Conservation (phyloP, 305 asterid species). For the Rubia balearica region DNA sequence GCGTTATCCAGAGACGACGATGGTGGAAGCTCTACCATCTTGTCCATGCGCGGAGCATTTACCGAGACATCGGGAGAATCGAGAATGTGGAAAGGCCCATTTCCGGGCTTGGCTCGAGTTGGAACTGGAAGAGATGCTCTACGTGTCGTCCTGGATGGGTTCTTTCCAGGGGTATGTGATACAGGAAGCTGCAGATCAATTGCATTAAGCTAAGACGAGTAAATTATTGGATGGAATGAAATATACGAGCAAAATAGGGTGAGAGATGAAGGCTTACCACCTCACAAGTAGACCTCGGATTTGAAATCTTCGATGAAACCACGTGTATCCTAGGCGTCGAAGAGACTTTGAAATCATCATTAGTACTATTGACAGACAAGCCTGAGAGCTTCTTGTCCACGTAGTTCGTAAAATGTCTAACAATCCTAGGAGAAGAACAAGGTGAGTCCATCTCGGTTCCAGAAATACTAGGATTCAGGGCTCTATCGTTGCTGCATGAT, state of each 20-base stretch:
- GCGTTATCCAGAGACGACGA: constrained; percentile 41
- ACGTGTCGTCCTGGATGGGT: constrained; percentile 42
- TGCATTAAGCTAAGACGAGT: constrained; percentile 5
- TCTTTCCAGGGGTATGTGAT: constrained; percentile 60
- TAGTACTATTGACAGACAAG: constrained; percentile 40
- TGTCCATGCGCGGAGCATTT: constrained; percentile 86
- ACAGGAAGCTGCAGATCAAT: constrained; percentile 65
- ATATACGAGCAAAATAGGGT: neutral
- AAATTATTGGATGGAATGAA: neutral
- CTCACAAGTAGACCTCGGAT: constrained; percentile 89
- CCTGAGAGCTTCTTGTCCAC: constrained; percentile 36
- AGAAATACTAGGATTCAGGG: constrained; percentile 91
- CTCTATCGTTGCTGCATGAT: constrained; percentile 72
- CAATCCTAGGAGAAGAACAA: constrained; percentile 37
- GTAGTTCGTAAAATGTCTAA: constrained; percentile 35
- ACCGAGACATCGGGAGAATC: constrained; percentile 73
- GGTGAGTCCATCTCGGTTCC: constrained; percentile 58
- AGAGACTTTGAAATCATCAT: constrained; percentile 33
- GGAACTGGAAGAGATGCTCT: constrained; percentile 78
- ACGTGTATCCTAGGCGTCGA: constrained; percentile 49
- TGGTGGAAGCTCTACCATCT: constrained; percentile 70
- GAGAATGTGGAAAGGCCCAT: constrained; percentile 34
- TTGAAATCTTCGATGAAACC: constrained; percentile 55
- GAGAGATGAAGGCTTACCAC: constrained; percentile 48
- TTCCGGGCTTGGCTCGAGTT: constrained; percentile 29